A percentile compares a stretch with the other conserved stretches of the same genome.
Conservation (phyloP, 257 asterid species). For the Jacaranda mimosifolia region DNA sequence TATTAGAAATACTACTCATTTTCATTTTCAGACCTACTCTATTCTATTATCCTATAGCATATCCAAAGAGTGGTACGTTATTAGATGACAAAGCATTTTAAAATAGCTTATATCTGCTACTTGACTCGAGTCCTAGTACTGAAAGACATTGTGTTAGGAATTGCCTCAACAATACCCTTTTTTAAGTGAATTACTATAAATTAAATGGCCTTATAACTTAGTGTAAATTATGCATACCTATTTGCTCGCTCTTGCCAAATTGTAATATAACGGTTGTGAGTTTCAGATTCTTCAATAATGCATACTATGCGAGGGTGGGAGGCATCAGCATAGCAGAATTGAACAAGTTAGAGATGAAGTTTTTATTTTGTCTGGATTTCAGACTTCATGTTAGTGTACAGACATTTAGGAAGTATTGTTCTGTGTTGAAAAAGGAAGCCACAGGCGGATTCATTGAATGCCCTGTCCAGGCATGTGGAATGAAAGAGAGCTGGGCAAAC, state of each 20-base stretch:
- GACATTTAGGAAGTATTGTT: slow-evolving; percentile 78
- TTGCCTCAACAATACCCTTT: not conserved
- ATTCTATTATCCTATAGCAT: no score
- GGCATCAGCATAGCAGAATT: slow-evolving; percentile 82
- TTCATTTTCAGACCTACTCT: no score
- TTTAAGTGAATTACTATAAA: not conserved
- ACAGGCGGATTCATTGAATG: slow-evolving; percentile 57
- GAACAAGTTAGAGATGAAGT: slow-evolving; percentile 86
- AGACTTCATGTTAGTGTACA: slow-evolving; percentile 66
- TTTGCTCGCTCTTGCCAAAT: not conserved
- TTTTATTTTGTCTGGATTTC: slow-evolving; percentile 76
- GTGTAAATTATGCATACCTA: not conserved
- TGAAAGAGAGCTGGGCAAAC: slow-evolving; percentile 56
- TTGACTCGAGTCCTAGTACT: not conserved
- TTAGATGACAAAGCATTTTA: not conserved
- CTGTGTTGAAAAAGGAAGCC: slow-evolving; percentile 62
- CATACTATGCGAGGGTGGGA: slow-evolving; percentile 91
- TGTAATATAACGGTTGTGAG: not conserved
- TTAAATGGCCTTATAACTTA: not conserved
- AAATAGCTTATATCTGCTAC: not conserved
- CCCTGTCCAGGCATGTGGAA: slow-evolving; percentile 56
- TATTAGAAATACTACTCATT: no score
- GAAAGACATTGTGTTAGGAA: not conserved
- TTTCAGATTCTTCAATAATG: slow-evolving; percentile 87
- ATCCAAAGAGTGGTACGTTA: no score